These are phyloP conservation scores for Intubia oerlemansii DNA, from an alignment of 2,329 filamentous ascomycete species.

Conservation along the genomic window DNA sequence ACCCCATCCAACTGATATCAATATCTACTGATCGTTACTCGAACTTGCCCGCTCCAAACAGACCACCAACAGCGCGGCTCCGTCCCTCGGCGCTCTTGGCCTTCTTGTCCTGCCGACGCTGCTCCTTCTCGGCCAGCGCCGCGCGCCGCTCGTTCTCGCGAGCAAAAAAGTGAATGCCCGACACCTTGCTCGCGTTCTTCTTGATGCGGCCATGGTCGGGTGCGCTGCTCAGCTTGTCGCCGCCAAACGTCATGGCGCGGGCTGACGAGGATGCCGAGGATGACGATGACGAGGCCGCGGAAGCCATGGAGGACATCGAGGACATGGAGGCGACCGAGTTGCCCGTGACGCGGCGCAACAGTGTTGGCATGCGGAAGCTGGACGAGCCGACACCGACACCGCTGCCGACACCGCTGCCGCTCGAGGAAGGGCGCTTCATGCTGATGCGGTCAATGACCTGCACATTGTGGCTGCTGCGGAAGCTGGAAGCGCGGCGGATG, in stretches of 20 bases:
- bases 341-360: constrained; percentile 55
- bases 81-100: constrained; percentile 34
- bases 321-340: constrained; percentile 28
- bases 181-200: constrained; percentile 37
- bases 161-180: constrained; percentile 38
- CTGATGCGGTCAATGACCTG: constrained; percentile 59
- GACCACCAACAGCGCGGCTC: constrained; percentile 31
- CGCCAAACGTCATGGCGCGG: neutral
- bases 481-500: constrained; percentile 7
- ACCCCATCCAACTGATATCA: no score
- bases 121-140: constrained; percentile 32
- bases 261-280: neutral
- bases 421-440: constrained; percentile 35
- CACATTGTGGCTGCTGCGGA: constrained; percentile 13
- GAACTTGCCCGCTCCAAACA: constrained; percentile 35
- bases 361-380: constrained; percentile 43
- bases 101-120: constrained; percentile 34
- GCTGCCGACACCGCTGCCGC: constrained; percentile 10
- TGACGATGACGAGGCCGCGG: neutral
- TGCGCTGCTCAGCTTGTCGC: constrained; percentile 8
- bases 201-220: constrained; percentile 22
- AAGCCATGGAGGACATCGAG: neutral
- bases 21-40: constrained; percentile 18
- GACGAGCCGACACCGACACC: constrained; percentile 4
- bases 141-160: constrained; percentile 35